Conservation (phyloP, 2,329 filamentous ascomycete species). For the Furcasterigmium furcatum region DNA sequence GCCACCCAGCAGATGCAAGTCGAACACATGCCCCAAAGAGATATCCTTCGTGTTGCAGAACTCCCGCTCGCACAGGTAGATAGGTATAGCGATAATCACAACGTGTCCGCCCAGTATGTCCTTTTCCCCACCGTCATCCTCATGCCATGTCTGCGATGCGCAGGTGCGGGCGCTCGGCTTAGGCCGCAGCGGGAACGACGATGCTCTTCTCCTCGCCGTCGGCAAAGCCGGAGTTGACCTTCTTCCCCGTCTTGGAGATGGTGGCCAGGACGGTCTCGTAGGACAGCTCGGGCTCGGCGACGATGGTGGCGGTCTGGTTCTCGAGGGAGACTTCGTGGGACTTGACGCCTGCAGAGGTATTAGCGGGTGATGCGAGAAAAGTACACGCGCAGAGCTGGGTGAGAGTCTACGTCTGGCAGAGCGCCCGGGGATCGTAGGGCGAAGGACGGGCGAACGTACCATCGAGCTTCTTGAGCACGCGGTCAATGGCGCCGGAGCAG, state of each 20-base stretch:
- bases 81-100: no score
- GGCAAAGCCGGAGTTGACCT: constrained; percentile 72
- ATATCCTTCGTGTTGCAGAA: no score
- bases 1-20: no score
- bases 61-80: no score
- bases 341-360: constrained; percentile 67
- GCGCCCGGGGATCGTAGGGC: constrained; percentile 1
- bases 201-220: constrained; percentile 60
- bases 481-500: constrained; percentile 91
- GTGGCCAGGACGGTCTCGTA: constrained; percentile 82
- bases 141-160: no score
- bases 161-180: no score
- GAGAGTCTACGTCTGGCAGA: constrained; percentile 1
- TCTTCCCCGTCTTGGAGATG: constrained; percentile 95
- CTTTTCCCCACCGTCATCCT: no score
- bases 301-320: constrained; percentile 75
- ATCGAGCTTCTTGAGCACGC: constrained; percentile 87
- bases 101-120: no score
- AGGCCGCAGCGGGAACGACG: constrained; percentile 28
- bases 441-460: constrained; percentile 53
- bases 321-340: constrained; percentile 86
- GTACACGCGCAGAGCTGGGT: no score
- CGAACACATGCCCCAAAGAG: no score
- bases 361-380: constrained; percentile 1
- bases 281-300: constrained; percentile 63